phyloP scores from a whole-genome alignment of 306 rosid genomes.

The Medicago lupulina region DNA sequence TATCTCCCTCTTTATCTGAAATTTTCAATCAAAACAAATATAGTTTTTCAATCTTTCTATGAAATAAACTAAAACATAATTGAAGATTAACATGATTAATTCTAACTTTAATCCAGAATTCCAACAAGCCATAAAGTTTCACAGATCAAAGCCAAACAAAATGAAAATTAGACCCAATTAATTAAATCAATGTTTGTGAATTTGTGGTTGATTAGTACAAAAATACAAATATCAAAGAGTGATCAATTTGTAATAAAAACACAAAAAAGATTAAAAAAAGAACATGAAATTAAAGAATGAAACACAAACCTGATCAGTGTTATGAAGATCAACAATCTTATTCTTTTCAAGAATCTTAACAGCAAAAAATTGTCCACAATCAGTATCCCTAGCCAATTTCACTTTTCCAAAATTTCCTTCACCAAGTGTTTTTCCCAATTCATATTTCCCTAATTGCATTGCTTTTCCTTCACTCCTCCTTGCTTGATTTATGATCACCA shows the following conservation, averaged over 20 bases:
- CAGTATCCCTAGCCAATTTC: conserved; percentile 59
- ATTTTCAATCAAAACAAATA: background rate
- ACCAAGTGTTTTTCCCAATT: conserved; percentile 67
- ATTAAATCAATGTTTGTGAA: no score
- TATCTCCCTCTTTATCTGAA: conserved; percentile 91
- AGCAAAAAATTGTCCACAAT: conserved; percentile 63
- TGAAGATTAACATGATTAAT: background rate
- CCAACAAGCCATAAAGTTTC: background rate
- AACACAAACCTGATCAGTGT: conserved; percentile 69
- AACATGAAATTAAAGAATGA: background rate
- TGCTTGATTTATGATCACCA: conserved; percentile 44
- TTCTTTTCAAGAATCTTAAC: conserved; percentile 76
- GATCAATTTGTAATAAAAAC: background rate
- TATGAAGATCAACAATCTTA: conserved; percentile 59
- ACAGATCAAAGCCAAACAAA: background rate
- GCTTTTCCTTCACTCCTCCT: conserved; percentile 33
- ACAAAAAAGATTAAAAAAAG: background rate
- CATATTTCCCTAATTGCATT: conserved; percentile 76
- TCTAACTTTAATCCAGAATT: background rate
- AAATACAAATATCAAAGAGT: background rate
- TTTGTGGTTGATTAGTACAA: no score
- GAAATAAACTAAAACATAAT: background rate
- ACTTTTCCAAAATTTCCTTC: conserved; percentile 91
- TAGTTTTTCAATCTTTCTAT: background rate
- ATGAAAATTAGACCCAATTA: no score